Evolutionary conservation across 768 basidiomycete genomes (phyloP), one percentile per base, ranked within the genome.

Genomic region (Phanerodontia chrysosporium): DNA sequence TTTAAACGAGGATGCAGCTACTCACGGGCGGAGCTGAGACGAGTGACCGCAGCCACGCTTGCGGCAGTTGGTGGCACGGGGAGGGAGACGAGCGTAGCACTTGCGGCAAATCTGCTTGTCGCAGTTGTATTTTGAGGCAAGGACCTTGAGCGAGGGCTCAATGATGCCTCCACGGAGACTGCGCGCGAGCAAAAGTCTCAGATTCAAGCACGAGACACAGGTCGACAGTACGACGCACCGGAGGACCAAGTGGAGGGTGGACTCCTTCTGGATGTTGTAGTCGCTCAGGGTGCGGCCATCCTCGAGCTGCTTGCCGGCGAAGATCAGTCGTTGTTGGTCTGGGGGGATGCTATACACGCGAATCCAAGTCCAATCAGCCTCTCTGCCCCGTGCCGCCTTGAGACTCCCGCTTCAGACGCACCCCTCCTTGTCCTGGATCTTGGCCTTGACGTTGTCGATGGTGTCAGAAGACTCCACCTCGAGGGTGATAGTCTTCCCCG

Each of bases 81-180:
- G 96, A 64, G 97, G 96, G 68, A 98, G 96, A 68, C 97, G 96
- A 46, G 97, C 97, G 76, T 98, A 98, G 82, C 97, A 98, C 78
- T 98, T 98, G 76, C 97, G 94, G 85, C 97, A 98, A 70, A 98
- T 98, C 74, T 95, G 92, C 83, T 96, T 96, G 78, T 97, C 94
- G 75, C 95, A 98, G 80, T 98, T 98, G 86, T 95, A 97, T 76
- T 96, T 96, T 73, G 89, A 83, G 59, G 97, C 97, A 61, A 98
- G 86, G 44, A 94, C 93, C 79, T 98, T 98, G 71, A 99, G 80
- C 65, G 97, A 98, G 62, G 97, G 97, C 80, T 99, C 97, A 66
- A 99, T 98, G 81, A 99, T 94, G 54, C 97, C 97, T 62, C 97
- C 95, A 75, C 94, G 90, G 67, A 96, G 92, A 81, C 90, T 90